Conservation (phyloP, 2,329 filamentous ascomycete genomes). For the Scorias spongiosa region DNA sequence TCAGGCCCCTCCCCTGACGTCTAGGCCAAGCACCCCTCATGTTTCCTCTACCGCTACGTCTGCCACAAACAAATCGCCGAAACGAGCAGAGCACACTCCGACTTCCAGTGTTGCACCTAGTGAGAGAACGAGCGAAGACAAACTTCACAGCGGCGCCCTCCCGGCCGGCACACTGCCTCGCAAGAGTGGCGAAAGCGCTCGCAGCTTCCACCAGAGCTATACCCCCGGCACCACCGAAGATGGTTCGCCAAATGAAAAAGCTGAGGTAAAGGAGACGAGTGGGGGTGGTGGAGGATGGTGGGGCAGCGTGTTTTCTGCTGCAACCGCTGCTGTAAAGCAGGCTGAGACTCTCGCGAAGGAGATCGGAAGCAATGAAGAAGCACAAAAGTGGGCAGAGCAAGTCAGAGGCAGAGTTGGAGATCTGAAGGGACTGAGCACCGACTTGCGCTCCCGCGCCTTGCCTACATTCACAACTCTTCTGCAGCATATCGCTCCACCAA, state of each 20-base stretch:
- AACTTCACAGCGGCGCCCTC: conserved; percentile 17
- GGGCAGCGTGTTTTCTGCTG: conserved; percentile 72
- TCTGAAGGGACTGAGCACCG: conserved; percentile 54
- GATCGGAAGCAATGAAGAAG: conserved; percentile 91
- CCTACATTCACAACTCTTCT: conserved; percentile 92
- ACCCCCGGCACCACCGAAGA: conserved; percentile 46
- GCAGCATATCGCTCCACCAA: conserved; percentile 88
- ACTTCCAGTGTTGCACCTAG: conserved; percentile 32
- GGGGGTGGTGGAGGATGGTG: conserved; percentile 65
- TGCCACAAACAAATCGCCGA: conserved; percentile 20
- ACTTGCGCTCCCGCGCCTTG: conserved; percentile 70
- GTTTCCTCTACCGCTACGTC: conserved; percentile 32
- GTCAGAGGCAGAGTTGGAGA: conserved; percentile 77
- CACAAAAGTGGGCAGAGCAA: conserved; percentile 89
- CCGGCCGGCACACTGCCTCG: conserved; percentile 27
- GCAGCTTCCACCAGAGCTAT: conserved; percentile 56
- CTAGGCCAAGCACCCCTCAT: conserved; percentile 72
- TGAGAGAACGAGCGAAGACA: conserved; percentile 51
- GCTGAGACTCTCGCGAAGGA: conserved; percentile 88
- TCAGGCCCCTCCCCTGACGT: conserved; percentile 50
- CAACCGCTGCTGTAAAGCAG: conserved; percentile 73
- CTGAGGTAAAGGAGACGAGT: conserved; percentile 2
- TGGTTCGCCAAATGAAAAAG: conserved; percentile 3
- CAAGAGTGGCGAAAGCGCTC: conserved; percentile 64
- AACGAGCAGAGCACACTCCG: conserved; percentile 34